Evolutionary conservation across 257 asterid genomes (phyloP), one percentile per base, ranked within the genome.

Genomic region (Primulina eburnea): DNA sequence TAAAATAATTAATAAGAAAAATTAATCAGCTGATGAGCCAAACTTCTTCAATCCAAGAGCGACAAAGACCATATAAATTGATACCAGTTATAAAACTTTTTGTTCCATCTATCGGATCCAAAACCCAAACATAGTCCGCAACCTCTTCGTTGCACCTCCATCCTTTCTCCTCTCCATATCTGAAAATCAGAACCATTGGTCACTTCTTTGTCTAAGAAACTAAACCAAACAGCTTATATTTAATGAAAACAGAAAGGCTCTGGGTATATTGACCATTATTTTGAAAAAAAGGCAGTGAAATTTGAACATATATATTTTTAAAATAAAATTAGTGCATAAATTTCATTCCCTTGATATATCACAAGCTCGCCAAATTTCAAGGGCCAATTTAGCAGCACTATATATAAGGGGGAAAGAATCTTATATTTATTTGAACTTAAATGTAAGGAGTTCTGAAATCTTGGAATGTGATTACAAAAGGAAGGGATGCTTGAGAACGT

Each of bases 101-200:
- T 5, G 99, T 94, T 73, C 99, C 99, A 72, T 94, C 97, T 52
- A 94, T 94, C 6, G 97, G 99, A 84, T 91, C 99, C 78, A 94
- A 81, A 60, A 94, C 97, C 97, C 99, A 94, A 64, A 94, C 95
- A 78, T 82, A 89, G 58, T 91, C 96, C 0, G 96, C 96, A 76
- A 58, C 73, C 18, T 85, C 84, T 77, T 91, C 92, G 70, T 82
- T 80, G 78, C 87, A 85, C 73, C 66, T 84, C 97, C 97, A 91
- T 70, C 97, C 99, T 60, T 85, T 85, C 81, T 94, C 99, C 80
- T 94, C 99, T 67, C 97, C 97, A 60, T 62, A 94, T 71, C 97
- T 94, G 85, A 74, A 82, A 71, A 72, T 61, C 53, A 67, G 37
- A 75, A 34, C 26, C 50, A 30, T 1, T 14, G 24, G 18, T 14